Base-by-base conservation (phyloP, 352 stramenopile species). In the Globisporangium irregulare region DNA sequence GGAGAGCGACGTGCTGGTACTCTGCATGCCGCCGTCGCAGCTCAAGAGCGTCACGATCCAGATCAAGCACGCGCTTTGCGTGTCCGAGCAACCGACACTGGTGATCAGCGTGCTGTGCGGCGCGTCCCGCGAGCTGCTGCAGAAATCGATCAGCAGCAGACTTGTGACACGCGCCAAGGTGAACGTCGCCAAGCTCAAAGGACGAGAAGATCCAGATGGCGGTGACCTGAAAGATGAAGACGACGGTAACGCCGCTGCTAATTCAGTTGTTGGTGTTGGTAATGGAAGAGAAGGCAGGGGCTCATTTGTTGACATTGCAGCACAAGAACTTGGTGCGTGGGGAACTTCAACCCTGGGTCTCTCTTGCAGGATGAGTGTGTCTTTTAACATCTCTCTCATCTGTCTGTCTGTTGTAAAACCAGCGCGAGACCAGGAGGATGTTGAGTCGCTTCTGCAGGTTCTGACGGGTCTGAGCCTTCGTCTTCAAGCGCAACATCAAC, bases 11-110 rank as follows among this genome's bases (percentile, higher is more conserved):
- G 58, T 93, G 0, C 64, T 93, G 27, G 65, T 91, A 43, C 64
- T 93, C 10, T 91, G 82, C 64, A 85, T 90, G 70, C 77, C 81
- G 41, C 80, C 85, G 34, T 78, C 82, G 29, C 85, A 93, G 69
- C 72, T 93, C 64, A 89, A 89, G 59, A 86, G 73, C 60, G 81
- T 93, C 27, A 67, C 71, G 25, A 88, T 91, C 56, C 85, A 93
- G 66, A 80, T 90, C 74, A 83, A 82, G 54, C 82, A 87, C 43
- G 71, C 77, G 18, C 62, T 92, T 20, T 64, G 74, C 10, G 63
- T 71, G 15, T 71, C 55, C 22, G 57, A 79, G 0, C 64, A 75
- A 0, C 64, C 76, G 18, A 71, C 70, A 29, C 59, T 89, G 4
- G 69, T 90, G 18, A 53, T 90, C 43, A 90, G 80, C 59, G 56